Evolutionary conservation across 768 basidiomycete genomes (phyloP).

Genomic region (Leccinum uliginosum): DNA sequence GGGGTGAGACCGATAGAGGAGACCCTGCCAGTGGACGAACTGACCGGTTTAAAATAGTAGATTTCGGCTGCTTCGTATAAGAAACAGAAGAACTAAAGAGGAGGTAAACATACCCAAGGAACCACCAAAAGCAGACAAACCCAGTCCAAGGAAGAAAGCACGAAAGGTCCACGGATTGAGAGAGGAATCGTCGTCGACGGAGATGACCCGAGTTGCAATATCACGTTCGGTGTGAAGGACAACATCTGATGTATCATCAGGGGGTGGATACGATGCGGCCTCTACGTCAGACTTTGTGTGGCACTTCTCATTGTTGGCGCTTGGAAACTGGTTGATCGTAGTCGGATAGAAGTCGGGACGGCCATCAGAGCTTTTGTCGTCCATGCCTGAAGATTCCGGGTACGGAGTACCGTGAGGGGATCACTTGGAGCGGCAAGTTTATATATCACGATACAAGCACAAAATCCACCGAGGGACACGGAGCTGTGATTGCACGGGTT

Average conservation of each 20-base stretch:
- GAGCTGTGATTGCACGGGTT: background rate
- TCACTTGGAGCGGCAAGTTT: background rate
- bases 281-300: conserved; percentile 33
- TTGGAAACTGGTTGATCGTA: background rate
- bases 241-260: conserved; percentile 8
- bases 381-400: conserved; percentile 1
- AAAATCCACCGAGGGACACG: background rate
- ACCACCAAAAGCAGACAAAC: background rate
- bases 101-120: background rate
- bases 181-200: conserved; percentile 1
- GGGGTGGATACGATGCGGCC: background rate
- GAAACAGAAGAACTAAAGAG: background rate
- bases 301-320: conserved; percentile 7
- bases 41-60: conserved; percentile 58
- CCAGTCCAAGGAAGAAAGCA: background rate
- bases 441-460: background rate
- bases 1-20: background rate
- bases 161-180: background rate
- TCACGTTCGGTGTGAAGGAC: conserved; percentile 41
- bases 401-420: background rate
- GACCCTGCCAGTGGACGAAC: background rate
- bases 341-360: background rate
- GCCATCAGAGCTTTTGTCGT: background rate
- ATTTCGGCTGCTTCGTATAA: conserved; percentile 43
- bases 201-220: conserved; percentile 40